These are phyloP conservation scores for Paramarasmius palmivorus DNA, from an alignment of 1,284 basidiomycete genomes.

Conservation along the genomic window DNA sequence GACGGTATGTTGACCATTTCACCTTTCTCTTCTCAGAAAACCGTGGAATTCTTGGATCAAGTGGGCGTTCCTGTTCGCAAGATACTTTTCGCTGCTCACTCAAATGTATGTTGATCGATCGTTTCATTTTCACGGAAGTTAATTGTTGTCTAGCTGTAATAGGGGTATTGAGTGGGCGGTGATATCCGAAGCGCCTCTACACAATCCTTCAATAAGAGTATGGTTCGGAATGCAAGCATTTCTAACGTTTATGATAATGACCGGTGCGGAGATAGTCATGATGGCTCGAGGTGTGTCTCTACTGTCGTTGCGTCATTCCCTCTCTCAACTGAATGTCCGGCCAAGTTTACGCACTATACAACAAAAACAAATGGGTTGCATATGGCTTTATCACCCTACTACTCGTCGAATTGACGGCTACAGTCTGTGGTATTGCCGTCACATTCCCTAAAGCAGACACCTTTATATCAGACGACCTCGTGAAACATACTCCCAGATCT, in stretches of 20 bases:
- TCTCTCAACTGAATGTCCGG: background rate
- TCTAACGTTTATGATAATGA: conserved; percentile 18
- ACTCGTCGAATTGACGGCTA: conserved; percentile 15
- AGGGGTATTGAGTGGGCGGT: conserved; percentile 11
- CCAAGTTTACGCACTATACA: conserved; percentile 23
- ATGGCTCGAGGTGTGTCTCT: conserved; percentile 20
- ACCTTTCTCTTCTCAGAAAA: too few relatives aligned
- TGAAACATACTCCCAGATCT: conserved; percentile 12
- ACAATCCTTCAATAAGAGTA: conserved; percentile 13
- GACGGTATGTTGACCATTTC: too few relatives aligned
- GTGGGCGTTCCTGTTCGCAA: conserved; percentile 21
- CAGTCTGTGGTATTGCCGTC: conserved; percentile 14
- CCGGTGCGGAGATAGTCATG: conserved; percentile 22
- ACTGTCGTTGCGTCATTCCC: background rate
- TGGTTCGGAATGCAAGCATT: conserved; percentile 22
- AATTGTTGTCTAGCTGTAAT: conserved; percentile 14
- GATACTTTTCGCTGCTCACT: conserved; percentile 21
- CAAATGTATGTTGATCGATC: conserved; percentile 15
- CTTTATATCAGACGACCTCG: conserved; percentile 4
- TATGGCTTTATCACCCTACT: conserved; percentile 15
- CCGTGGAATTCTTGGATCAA: conserved; percentile 23
- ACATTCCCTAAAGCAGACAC: conserved; percentile 9
- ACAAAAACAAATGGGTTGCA: conserved; percentile 16
- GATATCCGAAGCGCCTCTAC: background rate
- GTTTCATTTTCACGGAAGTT: background rate